phyloP scores from a whole-genome alignment of 2,329 filamentous ascomycete genomes.

The Apiospora aurea region DNA sequence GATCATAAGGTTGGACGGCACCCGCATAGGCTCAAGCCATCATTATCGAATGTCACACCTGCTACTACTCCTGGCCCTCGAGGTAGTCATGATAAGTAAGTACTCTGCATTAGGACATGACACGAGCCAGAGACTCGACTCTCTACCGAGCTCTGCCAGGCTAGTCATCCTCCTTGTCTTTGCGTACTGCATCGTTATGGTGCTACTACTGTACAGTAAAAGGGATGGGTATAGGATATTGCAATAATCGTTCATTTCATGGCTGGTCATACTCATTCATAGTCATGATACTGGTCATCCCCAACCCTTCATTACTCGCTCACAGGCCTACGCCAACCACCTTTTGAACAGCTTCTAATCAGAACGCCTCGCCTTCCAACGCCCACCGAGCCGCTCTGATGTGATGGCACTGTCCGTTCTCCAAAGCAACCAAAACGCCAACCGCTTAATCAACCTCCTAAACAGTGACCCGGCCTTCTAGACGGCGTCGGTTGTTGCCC shows the following conservation, averaged over 20 bases:
- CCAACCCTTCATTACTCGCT: not conserved
- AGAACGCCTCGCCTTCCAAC: constrained; percentile 16
- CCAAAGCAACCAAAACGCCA: constrained; percentile 26
- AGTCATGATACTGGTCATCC: constrained; percentile 2
- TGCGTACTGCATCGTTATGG: not conserved
- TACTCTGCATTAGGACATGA: not conserved
- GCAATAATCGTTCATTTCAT: constrained; percentile 11
- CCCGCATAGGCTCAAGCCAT: not conserved
- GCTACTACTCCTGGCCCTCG: not conserved
- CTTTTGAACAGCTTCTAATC: constrained; percentile 22
- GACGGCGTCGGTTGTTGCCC: constrained; percentile 19
- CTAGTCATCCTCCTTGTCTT: not conserved
- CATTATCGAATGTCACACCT: constrained; percentile 3
- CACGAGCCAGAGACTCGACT: not conserved
- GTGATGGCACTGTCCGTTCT: constrained; percentile 10
- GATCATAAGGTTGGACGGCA: not conserved
- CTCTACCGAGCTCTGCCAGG: not conserved
- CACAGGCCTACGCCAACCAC: not conserved
- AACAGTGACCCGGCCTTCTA: constrained; percentile 22
- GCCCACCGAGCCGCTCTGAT: constrained; percentile 5
- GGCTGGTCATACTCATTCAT: constrained; percentile 14
- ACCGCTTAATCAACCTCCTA: constrained; percentile 16
- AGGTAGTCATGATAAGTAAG: not conserved
- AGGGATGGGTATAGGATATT: not conserved
- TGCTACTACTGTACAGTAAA: not conserved